Evolutionary conservation across 2,329 filamentous ascomycete species (phyloP).

Genomic region (Thielaviopsis populi): DNA sequence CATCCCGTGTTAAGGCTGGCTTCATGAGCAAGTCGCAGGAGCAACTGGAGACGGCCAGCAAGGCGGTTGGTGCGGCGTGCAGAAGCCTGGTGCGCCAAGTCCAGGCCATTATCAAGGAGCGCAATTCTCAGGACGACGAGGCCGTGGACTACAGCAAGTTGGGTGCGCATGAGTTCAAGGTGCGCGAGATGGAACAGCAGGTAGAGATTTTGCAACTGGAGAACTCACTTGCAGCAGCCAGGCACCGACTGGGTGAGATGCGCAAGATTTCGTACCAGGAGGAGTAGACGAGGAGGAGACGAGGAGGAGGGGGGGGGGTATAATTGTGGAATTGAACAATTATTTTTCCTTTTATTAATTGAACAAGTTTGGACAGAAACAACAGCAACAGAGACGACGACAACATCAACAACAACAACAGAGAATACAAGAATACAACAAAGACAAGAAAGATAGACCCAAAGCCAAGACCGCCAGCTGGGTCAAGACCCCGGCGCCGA

Average conservation of each 20-base stretch:
- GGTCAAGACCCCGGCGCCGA: background rate
- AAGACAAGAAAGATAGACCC: no score
- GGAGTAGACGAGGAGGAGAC: slow-evolving; percentile 34
- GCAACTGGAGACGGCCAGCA: slow-evolving; percentile 74
- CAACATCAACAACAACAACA: no score
- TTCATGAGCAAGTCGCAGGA: slow-evolving; percentile 98
- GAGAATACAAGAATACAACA: no score
- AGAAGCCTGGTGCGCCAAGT: slow-evolving; percentile 80
- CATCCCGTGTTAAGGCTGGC: slow-evolving; percentile 87
- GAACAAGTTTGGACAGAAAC: background rate
- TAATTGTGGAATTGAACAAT: background rate
- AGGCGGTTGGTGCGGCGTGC: slow-evolving; percentile 83
- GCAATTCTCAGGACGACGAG: slow-evolving; percentile 67
- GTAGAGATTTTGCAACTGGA: slow-evolving; percentile 95
- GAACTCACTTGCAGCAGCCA: slow-evolving; percentile 64
- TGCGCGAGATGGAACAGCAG: slow-evolving; percentile 98
- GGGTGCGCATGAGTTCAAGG: slow-evolving; percentile 93
- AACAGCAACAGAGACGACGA: no score
- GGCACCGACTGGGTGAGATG: slow-evolving; percentile 87
- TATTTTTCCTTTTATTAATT: background rate
- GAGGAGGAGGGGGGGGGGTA: background rate
- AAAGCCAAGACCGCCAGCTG: background rate
- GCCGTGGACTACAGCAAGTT: slow-evolving; percentile 76
- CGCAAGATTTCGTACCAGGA: slow-evolving; percentile 91
- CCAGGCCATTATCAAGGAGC: slow-evolving; percentile 81